Evolutionary conservation across 768 basidiomycete species (phyloP), one percentile per base, ranked within the genome.

Genomic region (Tricholoma flavovirens): DNA sequence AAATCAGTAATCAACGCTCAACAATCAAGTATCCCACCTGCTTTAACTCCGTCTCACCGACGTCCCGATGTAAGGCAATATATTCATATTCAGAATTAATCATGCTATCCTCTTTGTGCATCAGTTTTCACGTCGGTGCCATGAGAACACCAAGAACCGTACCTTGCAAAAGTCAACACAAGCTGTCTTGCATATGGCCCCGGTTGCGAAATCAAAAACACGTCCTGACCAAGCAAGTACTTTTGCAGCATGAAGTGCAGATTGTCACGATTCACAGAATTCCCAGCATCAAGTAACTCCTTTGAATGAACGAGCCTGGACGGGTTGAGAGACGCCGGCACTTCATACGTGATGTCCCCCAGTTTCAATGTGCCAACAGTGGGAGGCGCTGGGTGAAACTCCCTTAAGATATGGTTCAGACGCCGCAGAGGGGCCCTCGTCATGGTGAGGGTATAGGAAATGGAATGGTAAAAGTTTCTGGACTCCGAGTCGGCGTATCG

Each of bases 31-130:
- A 30, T 54, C 70, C 22, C 43, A 76, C 79, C 71, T 87, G 85
- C 67, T 86, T 87, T 54, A 87, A 69, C 60, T 87, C 85, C 4
- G 84, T 86, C 63, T 86, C 84, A n/a, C 85, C 84, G 6, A 86
- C 80, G 64, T 87, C 85, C 52, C 84, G 69, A 66, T 87, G 84
- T 5, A 87, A 66, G 2, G 83, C 79, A 56, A 87, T 80, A 59
- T 84, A 82, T 62, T 87, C 85, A 60, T 86, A 87, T 66, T 86
- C 85, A 15, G 81, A 68, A 63, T 87, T 87, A 48, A 86, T 81
- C 45, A 85, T 38, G 58, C 82, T 83, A 49, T n/a, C 26, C 30
- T 10, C 33, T 14, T n/a, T n/a, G n/a, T n/a, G n/a, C 43, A n/a
- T 52, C 22, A 26, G 33, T 21, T 40, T n/a, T 51, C 17, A 30